These are phyloP conservation scores for Agrocybe pediades DNA, from an alignment of 768 basidiomycete genomes.

Conservation along the genomic window DNA sequence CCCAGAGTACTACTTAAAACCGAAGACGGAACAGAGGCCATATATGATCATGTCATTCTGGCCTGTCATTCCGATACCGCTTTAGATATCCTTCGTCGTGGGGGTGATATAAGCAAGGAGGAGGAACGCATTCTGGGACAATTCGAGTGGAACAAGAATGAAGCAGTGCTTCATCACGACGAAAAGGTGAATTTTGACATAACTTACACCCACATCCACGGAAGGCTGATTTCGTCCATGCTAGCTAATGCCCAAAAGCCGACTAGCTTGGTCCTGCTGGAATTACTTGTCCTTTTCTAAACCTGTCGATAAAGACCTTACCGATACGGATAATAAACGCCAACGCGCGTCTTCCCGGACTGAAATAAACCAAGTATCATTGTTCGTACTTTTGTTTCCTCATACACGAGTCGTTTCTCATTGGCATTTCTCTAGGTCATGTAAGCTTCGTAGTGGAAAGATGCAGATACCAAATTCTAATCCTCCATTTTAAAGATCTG, in stretches of 20 bases:
- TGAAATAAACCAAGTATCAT: slow-evolving; percentile 59
- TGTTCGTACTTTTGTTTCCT: slow-evolving; percentile 42
- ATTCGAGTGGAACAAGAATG: slow-evolving; percentile 70
- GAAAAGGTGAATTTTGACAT: slow-evolving; percentile 42
- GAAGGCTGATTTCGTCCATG: neutral
- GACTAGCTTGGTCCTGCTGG: slow-evolving; percentile 75
- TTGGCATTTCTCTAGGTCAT: slow-evolving; percentile 36
- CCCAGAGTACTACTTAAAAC: slow-evolving; percentile 47
- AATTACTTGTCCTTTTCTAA: slow-evolving; percentile 67
- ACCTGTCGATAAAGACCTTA: neutral
- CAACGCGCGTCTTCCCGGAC: slow-evolving; percentile 20
- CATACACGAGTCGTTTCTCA: neutral
- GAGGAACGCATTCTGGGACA: slow-evolving; percentile 58
- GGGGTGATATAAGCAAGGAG: slow-evolving; percentile 43
- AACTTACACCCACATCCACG: neutral
- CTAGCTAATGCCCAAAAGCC: slow-evolving; percentile 67
- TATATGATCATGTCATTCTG: slow-evolving; percentile 73
- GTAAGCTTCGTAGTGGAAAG: slow-evolving; percentile 24
- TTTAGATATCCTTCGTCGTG: slow-evolving; percentile 49
- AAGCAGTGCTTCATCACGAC: slow-evolving; percentile 69
- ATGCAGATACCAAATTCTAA: neutral
- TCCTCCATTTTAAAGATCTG: slow-evolving; percentile 41
- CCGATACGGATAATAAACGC: neutral
- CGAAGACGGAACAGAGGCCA: slow-evolving; percentile 39
- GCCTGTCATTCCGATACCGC: slow-evolving; percentile 74